These are phyloP conservation scores for Gossypium sturtianum DNA, from an alignment of 345 rosid species.

Conservation along the genomic window DNA sequence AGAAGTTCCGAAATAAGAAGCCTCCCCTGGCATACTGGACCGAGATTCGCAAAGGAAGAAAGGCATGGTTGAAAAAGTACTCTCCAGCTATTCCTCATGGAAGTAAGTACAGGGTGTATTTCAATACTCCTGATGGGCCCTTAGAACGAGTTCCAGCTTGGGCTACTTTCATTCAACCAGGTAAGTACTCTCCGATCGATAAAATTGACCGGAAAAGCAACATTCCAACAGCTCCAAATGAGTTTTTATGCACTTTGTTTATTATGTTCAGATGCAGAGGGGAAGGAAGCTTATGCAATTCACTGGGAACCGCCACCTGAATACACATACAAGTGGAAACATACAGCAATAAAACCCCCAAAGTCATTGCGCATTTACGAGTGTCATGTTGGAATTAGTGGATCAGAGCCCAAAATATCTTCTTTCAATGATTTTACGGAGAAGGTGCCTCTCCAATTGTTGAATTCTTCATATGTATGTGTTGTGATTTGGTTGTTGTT, in stretches of 20 bases:
- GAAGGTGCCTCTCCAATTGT: conserved; percentile 43
- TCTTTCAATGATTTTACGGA: conserved; percentile 69
- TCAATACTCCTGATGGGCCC: conserved; percentile 83
- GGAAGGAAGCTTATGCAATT: conserved; percentile 73
- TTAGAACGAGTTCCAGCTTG: conserved; percentile 93
- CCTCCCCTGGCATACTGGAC: conserved; percentile 88
- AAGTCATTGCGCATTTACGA: conserved; percentile 88
- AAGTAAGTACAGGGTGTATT: conserved; percentile 88
- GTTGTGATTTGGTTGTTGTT: neutral
- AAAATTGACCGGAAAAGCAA: too few species aligned
- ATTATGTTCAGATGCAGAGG: conserved; percentile 48
- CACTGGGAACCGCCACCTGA: conserved; percentile 98
- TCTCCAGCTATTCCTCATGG: conserved; percentile 81
- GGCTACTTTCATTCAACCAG: conserved; percentile 93
- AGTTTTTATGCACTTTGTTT: conserved; percentile 4
- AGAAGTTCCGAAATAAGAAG: conserved; percentile 60
- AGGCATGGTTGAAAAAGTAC: conserved; percentile 89
- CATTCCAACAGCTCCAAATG: too few species aligned
- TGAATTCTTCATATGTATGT: conserved; percentile 4
- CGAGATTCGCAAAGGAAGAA: conserved; percentile 92
- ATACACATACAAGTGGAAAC: conserved; percentile 70
- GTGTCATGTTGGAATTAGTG: conserved; percentile 95
- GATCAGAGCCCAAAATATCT: conserved; percentile 73
- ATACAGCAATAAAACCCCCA: conserved; percentile 50
- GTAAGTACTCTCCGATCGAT: conserved; percentile 24